Conservation (phyloP, 768 basidiomycete genomes). For the Goffeauzyma gilvescens region DNA sequence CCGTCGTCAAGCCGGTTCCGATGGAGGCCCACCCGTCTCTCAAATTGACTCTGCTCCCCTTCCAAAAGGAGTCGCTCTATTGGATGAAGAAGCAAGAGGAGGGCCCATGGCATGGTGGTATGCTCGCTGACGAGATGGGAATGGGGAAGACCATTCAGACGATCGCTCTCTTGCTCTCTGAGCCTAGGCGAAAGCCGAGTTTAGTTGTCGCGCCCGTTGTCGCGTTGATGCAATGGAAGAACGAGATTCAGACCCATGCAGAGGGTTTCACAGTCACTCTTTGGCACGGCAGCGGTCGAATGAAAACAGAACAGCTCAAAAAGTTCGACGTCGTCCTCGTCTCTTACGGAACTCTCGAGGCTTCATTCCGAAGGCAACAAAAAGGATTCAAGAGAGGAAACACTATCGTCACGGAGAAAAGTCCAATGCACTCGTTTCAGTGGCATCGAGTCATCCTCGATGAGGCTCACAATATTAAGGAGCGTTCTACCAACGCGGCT, state of each 20-base stretch:
- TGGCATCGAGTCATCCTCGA: constrained; percentile 60
- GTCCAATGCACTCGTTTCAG: constrained; percentile 58
- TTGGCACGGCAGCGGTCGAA: constrained; percentile 70
- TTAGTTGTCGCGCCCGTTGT: constrained; percentile 61
- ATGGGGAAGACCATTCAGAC: constrained; percentile 65
- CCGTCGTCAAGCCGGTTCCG: constrained; percentile 45
- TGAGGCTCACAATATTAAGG: constrained; percentile 97
- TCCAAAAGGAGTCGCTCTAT: constrained; percentile 80
- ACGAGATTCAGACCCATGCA: constrained; percentile 75
- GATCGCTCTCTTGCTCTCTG: constrained; percentile 68
- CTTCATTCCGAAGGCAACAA: constrained; percentile 79
- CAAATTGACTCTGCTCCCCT: constrained; percentile 70
- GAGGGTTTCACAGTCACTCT: constrained; percentile 44
- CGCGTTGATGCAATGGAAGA: constrained; percentile 65
- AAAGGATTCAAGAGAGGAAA: constrained; percentile 78
- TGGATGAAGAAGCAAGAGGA: constrained; percentile 95
- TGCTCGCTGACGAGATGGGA: constrained; percentile 62
- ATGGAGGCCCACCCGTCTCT: constrained; percentile 65
- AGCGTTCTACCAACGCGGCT: constrained; percentile 79
- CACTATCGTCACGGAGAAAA: constrained; percentile 65
- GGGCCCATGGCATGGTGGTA: constrained; percentile 69
- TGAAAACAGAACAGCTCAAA: constrained; percentile 50
- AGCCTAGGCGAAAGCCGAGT: constrained; percentile 52
- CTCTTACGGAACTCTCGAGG: constrained; percentile 74
- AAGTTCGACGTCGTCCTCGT: constrained; percentile 58